Percentiles rank a stretch among this genome's conserved stretches.
phyloP scores from a whole-genome alignment of 805 yeast genomes.

The Hanseniaspora pseudoguilliermondii region DNA sequence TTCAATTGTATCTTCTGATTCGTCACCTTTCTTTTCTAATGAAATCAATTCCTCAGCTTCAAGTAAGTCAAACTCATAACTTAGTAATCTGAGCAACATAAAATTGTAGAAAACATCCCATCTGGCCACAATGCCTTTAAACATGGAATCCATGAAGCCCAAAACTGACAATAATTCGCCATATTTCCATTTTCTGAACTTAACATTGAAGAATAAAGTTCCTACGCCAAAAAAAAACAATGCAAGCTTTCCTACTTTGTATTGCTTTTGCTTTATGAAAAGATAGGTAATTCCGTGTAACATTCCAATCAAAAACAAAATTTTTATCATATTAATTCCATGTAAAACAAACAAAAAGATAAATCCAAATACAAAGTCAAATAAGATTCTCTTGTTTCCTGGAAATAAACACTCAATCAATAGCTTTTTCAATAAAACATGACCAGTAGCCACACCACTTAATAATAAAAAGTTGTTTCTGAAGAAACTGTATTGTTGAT shows the following conservation, averaged over 20 bases:
- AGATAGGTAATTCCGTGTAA: constrained; percentile 1
- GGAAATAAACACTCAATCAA: constrained; percentile 12
- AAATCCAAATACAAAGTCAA: constrained; percentile 63
- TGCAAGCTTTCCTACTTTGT: constrained; percentile 16
- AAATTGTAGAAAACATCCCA: constrained; percentile 97
- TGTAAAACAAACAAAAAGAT: constrained; percentile 61
- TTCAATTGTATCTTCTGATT: not conserved
- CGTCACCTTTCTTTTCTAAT: not conserved
- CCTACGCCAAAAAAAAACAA: constrained; percentile 76
- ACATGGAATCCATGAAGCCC: constrained; percentile 42
- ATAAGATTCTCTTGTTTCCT: constrained; percentile 35
- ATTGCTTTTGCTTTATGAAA: constrained; percentile 10
- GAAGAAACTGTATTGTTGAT: constrained; percentile 75
- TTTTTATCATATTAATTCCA: constrained; percentile 52
- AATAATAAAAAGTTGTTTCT: constrained; percentile 65
- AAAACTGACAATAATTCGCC: constrained; percentile 25
- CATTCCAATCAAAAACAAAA: constrained; percentile 15
- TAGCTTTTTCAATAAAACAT: constrained; percentile 39
- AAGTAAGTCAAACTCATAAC: constrained; percentile 68
- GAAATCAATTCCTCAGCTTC: not conserved
- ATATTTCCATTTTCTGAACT: constrained; percentile 41
- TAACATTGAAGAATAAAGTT: constrained; percentile 66
- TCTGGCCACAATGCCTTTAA: constrained; percentile 64
- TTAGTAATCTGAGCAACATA: constrained; percentile 68
- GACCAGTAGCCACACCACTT: constrained; percentile 41